Base-by-base conservation (phyloP, 83 land plant genomes). In the Diphasiastrum complanatum region DNA sequence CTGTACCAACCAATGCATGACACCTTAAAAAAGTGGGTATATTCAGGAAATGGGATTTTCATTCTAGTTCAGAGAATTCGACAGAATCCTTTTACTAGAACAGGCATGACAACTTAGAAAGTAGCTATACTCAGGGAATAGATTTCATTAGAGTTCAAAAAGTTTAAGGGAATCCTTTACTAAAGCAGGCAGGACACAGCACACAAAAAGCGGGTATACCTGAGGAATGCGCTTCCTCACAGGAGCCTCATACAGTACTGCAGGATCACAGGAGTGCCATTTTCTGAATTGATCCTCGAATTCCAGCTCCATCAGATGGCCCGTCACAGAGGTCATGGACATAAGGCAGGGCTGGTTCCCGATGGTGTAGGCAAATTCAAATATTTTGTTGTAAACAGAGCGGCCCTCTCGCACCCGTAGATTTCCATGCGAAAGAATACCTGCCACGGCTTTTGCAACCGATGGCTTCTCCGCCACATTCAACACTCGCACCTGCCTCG, bases 381-480 rank as follows among this genome's bases (percentile, higher is more conserved):
- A 91, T 1, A 91, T 72, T 67, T 71, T 80, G 83, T 91, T 91
- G 79, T 91, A 91, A 26, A 75, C 66, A 4, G 97, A 91, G 49
- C 89, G 66, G 1, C 97, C 97, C 0, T 78, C 73, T 8, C 88
- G 71, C 33, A 63, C 65, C 4, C 81, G 61, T 8, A 79, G 23
- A 22, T 70, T 41, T 24, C 61, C 49, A 34, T 30, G 69, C 1
- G 73, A 62, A 24, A 81, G 83, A 19, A 81, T 81, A 28, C 66
- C 66, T 11, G 91, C 68, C 71, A 86, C 91, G 35, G 87, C 53
- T 52, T 80, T 86, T 33, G 91, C 91, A 59, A 83, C 91, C 38
- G 87, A 83, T 23, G 97, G 97, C 85, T 91, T 91, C 83, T 91
- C 97, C 71, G 97, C 97, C 73, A 91, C 97, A 69, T 90, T 90